Conservation (phyloP, 306 rosid species). For the Aeschynomene evenia region DNA sequence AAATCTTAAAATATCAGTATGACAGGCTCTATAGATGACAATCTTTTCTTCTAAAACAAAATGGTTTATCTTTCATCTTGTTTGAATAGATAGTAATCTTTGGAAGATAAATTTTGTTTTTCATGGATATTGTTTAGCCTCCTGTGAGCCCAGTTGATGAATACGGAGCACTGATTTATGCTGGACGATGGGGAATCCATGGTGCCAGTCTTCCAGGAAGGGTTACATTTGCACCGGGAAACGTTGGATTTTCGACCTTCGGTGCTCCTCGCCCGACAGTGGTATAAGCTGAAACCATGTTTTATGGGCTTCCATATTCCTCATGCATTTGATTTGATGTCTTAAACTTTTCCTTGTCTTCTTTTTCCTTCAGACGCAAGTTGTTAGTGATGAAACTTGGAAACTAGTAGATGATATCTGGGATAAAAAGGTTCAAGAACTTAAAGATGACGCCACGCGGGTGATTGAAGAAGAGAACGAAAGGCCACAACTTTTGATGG, state of each 20-base stretch:
- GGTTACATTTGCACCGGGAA: conserved; percentile 93
- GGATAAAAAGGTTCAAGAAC: conserved; percentile 74
- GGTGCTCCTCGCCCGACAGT: conserved; percentile 92
- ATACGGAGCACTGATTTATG: conserved; percentile 84
- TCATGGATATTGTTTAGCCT: conserved; percentile 53
- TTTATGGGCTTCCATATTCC: conserved; percentile 19
- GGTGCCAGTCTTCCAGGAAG: conserved; percentile 92
- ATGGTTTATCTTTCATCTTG: not conserved
- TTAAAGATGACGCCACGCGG: conserved; percentile 58
- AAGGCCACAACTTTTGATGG: conserved; percentile 87
- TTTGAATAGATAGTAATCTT: conserved; percentile 25
- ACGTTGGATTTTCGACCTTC: conserved; percentile 80
- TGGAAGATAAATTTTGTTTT: not conserved
- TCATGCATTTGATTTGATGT: conserved; percentile 17
- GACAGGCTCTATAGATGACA: not conserved
- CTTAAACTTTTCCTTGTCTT: not conserved
- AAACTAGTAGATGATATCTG: conserved; percentile 81
- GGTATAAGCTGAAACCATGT: conserved; percentile 48
- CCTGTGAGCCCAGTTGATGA: conserved; percentile 78
- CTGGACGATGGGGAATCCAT: conserved; percentile 94
- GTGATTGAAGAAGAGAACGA: conserved; percentile 81
- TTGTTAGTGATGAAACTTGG: conserved; percentile 89
- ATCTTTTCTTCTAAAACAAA: not conserved
- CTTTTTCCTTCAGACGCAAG: conserved; percentile 65
- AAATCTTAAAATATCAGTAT: conserved; percentile 21